Conservation (phyloP, 495 filamentous ascomycete genomes). For the Hypomontagnella monticulosa region DNA sequence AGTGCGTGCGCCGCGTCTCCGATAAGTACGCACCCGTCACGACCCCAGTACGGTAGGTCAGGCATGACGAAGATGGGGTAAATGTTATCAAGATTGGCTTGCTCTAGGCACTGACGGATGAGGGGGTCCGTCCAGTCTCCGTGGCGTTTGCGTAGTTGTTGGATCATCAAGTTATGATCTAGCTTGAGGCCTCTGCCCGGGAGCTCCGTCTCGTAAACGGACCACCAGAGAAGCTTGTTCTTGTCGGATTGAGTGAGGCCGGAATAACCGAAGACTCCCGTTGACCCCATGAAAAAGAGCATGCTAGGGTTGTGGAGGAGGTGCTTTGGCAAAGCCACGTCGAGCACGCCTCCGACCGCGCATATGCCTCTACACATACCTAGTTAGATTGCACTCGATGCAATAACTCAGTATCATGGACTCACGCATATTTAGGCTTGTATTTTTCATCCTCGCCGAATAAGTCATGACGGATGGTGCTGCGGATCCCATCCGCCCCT, state of each 20-base stretch:
- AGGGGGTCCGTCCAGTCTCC: constrained; percentile 61
- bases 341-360: constrained; percentile 65
- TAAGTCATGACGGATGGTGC: constrained; percentile 57
- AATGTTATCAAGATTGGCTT: constrained; percentile 55
- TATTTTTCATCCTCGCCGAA: constrained; percentile 49
- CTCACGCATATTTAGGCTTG: constrained; percentile 47
- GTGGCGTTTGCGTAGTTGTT: constrained; percentile 58
- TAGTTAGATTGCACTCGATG: neutral
- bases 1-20: constrained; percentile 61
- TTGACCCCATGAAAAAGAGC: constrained; percentile 62
- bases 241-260: constrained; percentile 19
- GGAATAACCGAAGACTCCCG: constrained; percentile 69
- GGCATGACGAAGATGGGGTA: constrained; percentile 65
- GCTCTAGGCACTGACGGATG: constrained; percentile 55
- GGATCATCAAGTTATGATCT: constrained; percentile 51
- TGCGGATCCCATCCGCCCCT: constrained; percentile 69
- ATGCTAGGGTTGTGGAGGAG: constrained; percentile 50
- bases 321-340: constrained; percentile 42
- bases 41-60: constrained; percentile 59
- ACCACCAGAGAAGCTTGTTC: constrained; percentile 30
- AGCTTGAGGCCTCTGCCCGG: constrained; percentile 41
- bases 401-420: neutral
- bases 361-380: constrained; percentile 50
- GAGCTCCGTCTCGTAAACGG: constrained; percentile 29
- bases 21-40: constrained; percentile 51